Conservation (phyloP, 257 asterid species). For the Solanum megistacrolobum region DNA sequence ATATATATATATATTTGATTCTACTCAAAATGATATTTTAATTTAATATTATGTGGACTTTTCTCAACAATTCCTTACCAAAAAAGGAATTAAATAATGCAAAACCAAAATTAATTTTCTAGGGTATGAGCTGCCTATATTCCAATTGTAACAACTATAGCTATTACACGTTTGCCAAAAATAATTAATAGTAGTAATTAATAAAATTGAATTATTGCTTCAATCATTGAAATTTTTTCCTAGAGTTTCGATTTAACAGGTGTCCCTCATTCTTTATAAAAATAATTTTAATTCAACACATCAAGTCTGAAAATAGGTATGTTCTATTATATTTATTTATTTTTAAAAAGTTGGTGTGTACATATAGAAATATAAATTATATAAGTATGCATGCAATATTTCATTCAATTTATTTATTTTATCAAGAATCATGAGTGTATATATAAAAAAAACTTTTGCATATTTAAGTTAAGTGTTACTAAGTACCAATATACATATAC, state of each 20-base stretch:
- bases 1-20: neutral
- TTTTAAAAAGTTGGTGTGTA: neutral
- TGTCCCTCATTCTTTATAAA: neutral
- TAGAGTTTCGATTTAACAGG: neutral
- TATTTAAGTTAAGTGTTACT: neutral
- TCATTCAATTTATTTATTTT: neutral
- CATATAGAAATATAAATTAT: neutral
- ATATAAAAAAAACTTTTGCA: neutral
- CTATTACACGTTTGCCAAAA: neutral
- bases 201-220: neutral
- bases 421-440: neutral
- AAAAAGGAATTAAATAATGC: neutral
- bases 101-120: neutral
- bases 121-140: neutral
- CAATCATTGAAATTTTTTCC: neutral
- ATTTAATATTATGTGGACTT: neutral
- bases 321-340: neutral
- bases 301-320: neutral
- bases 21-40: neutral
- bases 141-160: neutral
- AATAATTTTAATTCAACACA: neutral
- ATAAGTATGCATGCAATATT: neutral
- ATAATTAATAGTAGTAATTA: neutral
- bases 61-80: neutral
- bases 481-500: neutral